Base-by-base conservation (phyloP, 768 basidiomycete species). In the Suillus subaureus region DNA sequence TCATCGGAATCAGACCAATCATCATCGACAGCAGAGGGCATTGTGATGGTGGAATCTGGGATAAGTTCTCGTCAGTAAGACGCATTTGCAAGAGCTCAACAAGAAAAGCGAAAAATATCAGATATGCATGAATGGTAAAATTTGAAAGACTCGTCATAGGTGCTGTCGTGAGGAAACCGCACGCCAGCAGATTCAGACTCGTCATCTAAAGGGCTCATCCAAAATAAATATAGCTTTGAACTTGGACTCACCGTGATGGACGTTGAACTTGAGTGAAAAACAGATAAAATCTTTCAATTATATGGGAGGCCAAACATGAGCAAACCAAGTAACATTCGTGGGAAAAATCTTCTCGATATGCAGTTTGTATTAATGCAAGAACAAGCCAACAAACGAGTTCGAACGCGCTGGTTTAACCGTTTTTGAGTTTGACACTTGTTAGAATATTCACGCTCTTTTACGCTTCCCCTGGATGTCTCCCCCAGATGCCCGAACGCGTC, bases 61-160 rank as follows among this genome's bases (percentile, higher is more conserved):
- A 57, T 31, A 42, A 6, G 56, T 69, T 61, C 66, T 61, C 39
- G 60, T 70, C 42, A 75, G 70, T 33, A 63, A 64, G 63, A 61
- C 61, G 21, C 23, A 21, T 0, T 28, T 11, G 18, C 26, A 60
- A 12, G 40, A 42, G 21, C 9, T 26, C 1, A 16, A 39, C 64
- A n/a, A 61, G 16, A 61, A 60, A 60, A 31, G 12, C 0, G 40
- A 42, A 18, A 60, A 60, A 42, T 11, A 72, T 94, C 93, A 94
- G 93, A 80, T 82, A 89, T 82, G 92, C 93, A 94, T 95, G 93
- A 95, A 95, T 94, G 92, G 93, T 91, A 91, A 81, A 82, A 73
- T 66, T 77, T 80, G 78, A 74, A 79, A 66, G 81, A 80, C 71
- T 93, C 92, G 86, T 93, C 92, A 90, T 73, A 67, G 81, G 69